These are phyloP conservation scores for Tardiomyces blankii DNA, from an alignment of 1,139 yeast genomes.

Conservation along the genomic window DNA sequence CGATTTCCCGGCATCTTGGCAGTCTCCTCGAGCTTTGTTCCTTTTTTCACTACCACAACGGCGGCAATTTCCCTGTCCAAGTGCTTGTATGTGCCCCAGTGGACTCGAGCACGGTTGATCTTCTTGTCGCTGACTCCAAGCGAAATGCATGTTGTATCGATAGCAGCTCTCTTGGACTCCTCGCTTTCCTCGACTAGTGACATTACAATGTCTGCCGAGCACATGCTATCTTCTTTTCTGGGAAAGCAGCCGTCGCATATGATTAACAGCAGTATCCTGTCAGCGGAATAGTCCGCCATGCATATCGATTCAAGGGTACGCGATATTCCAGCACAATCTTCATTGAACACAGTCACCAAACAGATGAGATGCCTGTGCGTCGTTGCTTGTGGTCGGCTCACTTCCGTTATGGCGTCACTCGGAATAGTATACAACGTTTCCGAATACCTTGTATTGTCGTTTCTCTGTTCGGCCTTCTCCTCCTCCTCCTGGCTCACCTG, in stretches of 20 bases:
- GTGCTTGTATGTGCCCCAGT: slow-evolving; percentile 22
- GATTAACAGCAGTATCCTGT: slow-evolving; percentile 20
- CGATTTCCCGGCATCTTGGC: slow-evolving; percentile 25
- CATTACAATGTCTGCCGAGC: slow-evolving; percentile 24
- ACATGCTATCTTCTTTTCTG: slow-evolving; percentile 17
- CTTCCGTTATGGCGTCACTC: background rate
- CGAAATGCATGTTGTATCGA: slow-evolving; percentile 19
- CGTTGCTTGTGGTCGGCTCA: background rate
- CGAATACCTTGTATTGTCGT: background rate
- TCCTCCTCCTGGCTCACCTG: slow-evolving; percentile 4
- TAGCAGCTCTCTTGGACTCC: slow-evolving; percentile 15
- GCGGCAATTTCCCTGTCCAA: slow-evolving; percentile 26
- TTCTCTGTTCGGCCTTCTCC: background rate
- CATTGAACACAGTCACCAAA: slow-evolving; percentile 25
- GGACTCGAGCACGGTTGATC: slow-evolving; percentile 22
- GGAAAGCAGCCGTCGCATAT: slow-evolving; percentile 26
- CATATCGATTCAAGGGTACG: slow-evolving; percentile 22
- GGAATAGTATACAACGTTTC: background rate
- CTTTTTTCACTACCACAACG: slow-evolving; percentile 23
- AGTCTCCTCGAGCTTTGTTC: slow-evolving; percentile 27
- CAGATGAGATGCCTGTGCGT: slow-evolving; percentile 35
- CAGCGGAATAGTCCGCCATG: slow-evolving; percentile 20
- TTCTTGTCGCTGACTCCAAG: slow-evolving; percentile 23
- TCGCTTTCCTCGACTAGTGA: slow-evolving; percentile 51
- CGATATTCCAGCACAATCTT: slow-evolving; percentile 20